Evolutionary conservation across 257 asterid genomes (phyloP).

Genomic region (Thymus quinquecostatus): DNA sequence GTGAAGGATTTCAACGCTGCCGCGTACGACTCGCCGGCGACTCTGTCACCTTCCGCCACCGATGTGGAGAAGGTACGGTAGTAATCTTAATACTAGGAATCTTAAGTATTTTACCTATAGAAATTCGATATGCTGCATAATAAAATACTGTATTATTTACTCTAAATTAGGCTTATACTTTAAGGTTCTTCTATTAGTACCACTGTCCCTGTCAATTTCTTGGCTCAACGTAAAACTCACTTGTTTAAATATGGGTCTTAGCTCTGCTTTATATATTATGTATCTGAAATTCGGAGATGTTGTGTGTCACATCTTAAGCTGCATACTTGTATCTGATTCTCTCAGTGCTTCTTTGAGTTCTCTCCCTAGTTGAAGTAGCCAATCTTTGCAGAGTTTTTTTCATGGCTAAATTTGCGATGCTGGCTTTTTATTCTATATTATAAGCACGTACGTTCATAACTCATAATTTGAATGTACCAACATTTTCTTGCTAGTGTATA

Average conservation of each 20-base stretch:
- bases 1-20: too few species aligned
- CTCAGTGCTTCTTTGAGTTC: not conserved
- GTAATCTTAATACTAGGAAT: too few species aligned
- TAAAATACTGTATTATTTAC: too few species aligned
- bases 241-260: not conserved
- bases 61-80: too few species aligned
- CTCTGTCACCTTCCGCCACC: too few species aligned
- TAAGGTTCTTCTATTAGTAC: slow-evolving; percentile 11
- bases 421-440: not conserved
- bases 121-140: too few species aligned
- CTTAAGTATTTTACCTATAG: too few species aligned
- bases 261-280: not conserved
- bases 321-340: slow-evolving; percentile 8
- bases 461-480: not conserved
- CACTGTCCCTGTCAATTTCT: not conserved
- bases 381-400: not conserved
- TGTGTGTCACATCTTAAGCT: not conserved
- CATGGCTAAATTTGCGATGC: slow-evolving; percentile 15
- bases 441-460: not conserved
- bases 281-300: slow-evolving; percentile 2
- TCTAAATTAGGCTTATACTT: not conserved
- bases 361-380: not conserved
- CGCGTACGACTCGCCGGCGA: too few species aligned
- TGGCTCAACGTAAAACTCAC: too few species aligned
- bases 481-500: not conserved